Conservation (phyloP, 805 yeast genomes). For the Metschnikowia koreensis region DNA sequence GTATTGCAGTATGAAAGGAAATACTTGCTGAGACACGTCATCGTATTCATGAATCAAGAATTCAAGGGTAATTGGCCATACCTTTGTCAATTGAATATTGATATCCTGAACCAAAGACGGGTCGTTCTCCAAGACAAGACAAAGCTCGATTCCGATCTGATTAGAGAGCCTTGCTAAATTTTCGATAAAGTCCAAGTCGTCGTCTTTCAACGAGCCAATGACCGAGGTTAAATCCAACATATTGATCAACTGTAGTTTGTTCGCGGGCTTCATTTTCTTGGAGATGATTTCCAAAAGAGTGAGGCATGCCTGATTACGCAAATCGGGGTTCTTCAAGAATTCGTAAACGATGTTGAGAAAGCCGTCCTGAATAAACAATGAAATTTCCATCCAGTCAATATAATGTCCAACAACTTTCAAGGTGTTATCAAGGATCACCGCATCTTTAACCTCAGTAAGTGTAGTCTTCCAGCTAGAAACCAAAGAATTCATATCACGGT, state of each 20-base stretch:
- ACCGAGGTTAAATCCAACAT: conserved; percentile 65
- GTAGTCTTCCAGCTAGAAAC: conserved; percentile 67
- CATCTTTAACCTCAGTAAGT: conserved; percentile 37
- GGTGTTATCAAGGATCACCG: conserved; percentile 49
- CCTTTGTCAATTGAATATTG: conserved; percentile 46
- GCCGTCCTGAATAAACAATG: conserved; percentile 61
- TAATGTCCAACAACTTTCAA: conserved; percentile 75
- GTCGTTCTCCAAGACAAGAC: conserved; percentile 59
- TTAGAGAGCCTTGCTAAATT: conserved; percentile 71
- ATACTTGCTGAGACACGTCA: conserved; percentile 80
- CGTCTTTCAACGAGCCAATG: conserved; percentile 40
- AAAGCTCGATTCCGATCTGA: conserved; percentile 71
- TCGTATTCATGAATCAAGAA: conserved; percentile 83
- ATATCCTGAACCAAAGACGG: conserved; percentile 38
- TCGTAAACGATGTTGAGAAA: conserved; percentile 58
- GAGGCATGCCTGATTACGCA: conserved; percentile 56
- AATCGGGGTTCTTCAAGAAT: conserved; percentile 48
- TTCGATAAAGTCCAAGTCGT: conserved; percentile 69
- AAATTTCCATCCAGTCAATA: conserved; percentile 90
- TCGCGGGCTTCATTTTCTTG: conserved; percentile 75
- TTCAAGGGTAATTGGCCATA: conserved; percentile 70
- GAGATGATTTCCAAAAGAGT: conserved; percentile 64
- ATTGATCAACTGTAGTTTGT: conserved; percentile 65
- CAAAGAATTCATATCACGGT: conserved; percentile 65
- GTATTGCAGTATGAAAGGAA: conserved; percentile 76